phyloP scores from a whole-genome alignment of 2,329 filamentous ascomycete genomes.

The Chalaropsis thielavioides region DNA sequence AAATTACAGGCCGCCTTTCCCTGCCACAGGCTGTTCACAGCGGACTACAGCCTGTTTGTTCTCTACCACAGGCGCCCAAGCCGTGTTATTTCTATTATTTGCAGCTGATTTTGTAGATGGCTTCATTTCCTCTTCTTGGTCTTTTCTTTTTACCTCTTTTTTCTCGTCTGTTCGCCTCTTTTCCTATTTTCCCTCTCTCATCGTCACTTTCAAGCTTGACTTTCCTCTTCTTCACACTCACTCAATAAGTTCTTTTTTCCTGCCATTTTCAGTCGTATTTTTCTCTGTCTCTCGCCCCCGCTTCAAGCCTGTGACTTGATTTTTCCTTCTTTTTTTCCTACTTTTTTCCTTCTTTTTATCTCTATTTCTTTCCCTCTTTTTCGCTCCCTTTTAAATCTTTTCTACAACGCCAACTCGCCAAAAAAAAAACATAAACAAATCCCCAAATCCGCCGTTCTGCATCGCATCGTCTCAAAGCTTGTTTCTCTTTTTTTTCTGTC shows the following conservation, averaged over 20 bases:
- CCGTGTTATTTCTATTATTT: too few relatives aligned
- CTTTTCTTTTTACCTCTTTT: background rate
- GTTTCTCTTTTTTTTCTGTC: background rate
- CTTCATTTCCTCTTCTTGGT: background rate
- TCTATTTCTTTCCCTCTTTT: background rate
- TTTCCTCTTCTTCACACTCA: background rate
- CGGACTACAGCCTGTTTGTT: too few relatives aligned
- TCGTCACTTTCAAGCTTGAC: background rate
- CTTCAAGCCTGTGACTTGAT: background rate
- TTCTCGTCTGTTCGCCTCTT: background rate
- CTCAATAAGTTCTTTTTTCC: background rate
- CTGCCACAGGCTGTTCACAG: too few relatives aligned
- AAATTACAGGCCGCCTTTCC: too few relatives aligned
- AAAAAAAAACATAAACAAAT: background rate
- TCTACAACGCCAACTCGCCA: background rate
- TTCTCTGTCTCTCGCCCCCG: too few relatives aligned
- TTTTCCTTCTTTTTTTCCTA: background rate
- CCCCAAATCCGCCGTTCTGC: too few relatives aligned
- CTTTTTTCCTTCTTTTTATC: background rate
- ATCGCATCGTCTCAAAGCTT: background rate
- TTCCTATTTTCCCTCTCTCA: background rate
- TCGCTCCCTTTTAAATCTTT: background rate
- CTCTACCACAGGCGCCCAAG: too few relatives aligned
- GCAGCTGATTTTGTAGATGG: background rate
- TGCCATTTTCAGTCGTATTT: too few relatives aligned